phyloP scores from a whole-genome alignment of 73 alveolate genomes.

The Blepharisma japonicum region DNA sequence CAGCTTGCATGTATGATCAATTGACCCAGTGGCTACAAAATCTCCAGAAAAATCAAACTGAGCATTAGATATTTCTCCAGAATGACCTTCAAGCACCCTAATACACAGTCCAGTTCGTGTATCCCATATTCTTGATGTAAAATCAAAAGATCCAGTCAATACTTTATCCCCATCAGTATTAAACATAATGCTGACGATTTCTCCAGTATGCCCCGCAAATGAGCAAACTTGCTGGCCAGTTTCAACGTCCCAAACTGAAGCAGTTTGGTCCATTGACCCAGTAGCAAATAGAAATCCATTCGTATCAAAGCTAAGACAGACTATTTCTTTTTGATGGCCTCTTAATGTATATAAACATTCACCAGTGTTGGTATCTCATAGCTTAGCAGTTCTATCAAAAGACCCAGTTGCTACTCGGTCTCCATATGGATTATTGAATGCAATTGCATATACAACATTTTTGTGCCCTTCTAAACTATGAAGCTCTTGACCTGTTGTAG shows the following conservation, averaged over 20 bases:
- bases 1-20: slow-evolving; percentile 94
- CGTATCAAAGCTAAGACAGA: slow-evolving; percentile 97
- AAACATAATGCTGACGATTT: slow-evolving; percentile 95
- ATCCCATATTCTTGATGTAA: slow-evolving; percentile 99
- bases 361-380: slow-evolving; percentile 99
- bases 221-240: slow-evolving; percentile 49
- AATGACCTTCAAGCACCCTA: slow-evolving; percentile 92
- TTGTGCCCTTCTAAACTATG: slow-evolving; percentile 97
- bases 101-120: slow-evolving; percentile 93
- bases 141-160: slow-evolving; percentile 98
- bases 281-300: slow-evolving; percentile 75
- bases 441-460: slow-evolving; percentile 99
- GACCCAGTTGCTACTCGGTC: slow-evolving; percentile 52
- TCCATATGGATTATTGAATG: slow-evolving; percentile 99
- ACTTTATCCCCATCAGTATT: slow-evolving; percentile 99
- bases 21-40: slow-evolving; percentile 91
- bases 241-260: slow-evolving; percentile 90
- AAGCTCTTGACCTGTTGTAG: slow-evolving; percentile 70
- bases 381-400: slow-evolving; percentile 66
- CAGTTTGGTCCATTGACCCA: slow-evolving; percentile 98
- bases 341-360: slow-evolving; percentile 88
- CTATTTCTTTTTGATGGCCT: slow-evolving; percentile 99
- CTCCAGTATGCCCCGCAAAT: slow-evolving; percentile 74
- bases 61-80: slow-evolving; percentile 89
- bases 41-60: slow-evolving; percentile 97